These are phyloP conservation scores for Zymoseptoria pseudotritici DNA, from an alignment of 2,329 filamentous ascomycete species.

Conservation along the genomic window DNA sequence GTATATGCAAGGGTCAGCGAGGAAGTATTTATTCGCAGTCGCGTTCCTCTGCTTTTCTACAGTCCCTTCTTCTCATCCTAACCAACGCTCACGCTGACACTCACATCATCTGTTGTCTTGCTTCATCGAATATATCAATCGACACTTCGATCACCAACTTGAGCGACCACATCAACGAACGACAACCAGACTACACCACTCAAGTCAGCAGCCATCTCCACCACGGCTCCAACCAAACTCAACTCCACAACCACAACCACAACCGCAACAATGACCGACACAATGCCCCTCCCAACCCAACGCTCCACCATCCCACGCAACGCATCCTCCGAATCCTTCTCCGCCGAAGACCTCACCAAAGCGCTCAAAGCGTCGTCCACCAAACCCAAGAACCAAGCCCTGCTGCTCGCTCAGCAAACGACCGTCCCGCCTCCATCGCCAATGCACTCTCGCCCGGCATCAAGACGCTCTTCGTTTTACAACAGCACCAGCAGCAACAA, in stretches of 20 bases:
- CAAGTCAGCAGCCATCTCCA: background rate
- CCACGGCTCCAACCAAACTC: background rate
- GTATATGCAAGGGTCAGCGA: no score
- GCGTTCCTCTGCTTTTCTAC: no score
- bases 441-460: slow-evolving; percentile 19
- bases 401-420: slow-evolving; percentile 22
- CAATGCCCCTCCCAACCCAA: slow-evolving; percentile 25
- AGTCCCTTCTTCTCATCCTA: no score
- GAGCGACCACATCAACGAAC: background rate
- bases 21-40: no score
- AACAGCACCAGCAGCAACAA: slow-evolving; percentile 13
- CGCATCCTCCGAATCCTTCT: slow-evolving; percentile 33
- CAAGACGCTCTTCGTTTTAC: slow-evolving; percentile 15
- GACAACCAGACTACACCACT: background rate
- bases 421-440: slow-evolving; percentile 28
- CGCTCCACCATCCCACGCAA: slow-evolving; percentile 25
- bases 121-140: background rate
- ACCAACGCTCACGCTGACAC: no score
- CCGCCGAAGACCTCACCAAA: slow-evolving; percentile 27
- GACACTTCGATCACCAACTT: background rate
- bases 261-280: slow-evolving; percentile 25
- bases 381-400: slow-evolving; percentile 25
- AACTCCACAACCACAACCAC: slow-evolving; percentile 1
- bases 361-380: slow-evolving; percentile 27
- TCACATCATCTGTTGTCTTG: background rate